A percentile compares a stretch with the other conserved stretches of the same genome.
These are phyloP conservation scores for Cordyceps pruinosa DNA, from an alignment of 2,329 filamentous ascomycete genomes.

Conservation along the genomic window DNA sequence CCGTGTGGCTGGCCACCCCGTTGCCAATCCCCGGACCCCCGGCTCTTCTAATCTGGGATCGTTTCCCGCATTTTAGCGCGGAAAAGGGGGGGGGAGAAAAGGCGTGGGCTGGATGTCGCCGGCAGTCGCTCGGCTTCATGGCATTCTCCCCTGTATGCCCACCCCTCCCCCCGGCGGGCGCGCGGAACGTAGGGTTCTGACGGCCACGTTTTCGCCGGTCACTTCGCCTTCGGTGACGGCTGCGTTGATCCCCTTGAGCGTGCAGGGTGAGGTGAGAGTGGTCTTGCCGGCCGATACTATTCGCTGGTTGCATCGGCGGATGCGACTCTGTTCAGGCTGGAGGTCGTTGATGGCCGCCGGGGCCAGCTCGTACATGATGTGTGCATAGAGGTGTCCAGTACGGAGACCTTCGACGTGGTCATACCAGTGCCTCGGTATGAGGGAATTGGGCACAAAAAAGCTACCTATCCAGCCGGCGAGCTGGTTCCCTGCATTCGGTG, in stretches of 20 bases:
- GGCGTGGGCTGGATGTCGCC: neutral
- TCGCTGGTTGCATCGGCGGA: neutral
- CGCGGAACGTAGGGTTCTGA: neutral
- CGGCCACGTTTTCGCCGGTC: neutral
- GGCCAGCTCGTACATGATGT: neutral
- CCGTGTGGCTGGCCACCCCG: too few relatives aligned
- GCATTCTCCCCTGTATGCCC: neutral
- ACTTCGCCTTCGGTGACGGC: neutral
- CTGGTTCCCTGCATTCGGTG: neutral
- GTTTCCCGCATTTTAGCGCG: conserved; percentile 9
- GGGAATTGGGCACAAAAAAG: neutral
- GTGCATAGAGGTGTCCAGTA: neutral
- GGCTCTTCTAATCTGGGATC: conserved; percentile 5
- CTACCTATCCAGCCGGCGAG: neutral
- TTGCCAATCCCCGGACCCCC: neutral
- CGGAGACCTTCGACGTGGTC: neutral
- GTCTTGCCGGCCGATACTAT: neutral
- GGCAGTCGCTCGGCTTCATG: neutral
- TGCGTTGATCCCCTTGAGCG: neutral
- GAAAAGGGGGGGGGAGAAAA: neutral
- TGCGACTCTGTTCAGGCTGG: neutral
- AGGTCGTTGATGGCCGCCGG: neutral
- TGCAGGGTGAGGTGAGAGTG: neutral
- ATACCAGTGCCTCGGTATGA: neutral
- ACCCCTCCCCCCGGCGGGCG: neutral